Percentiles rank a stretch among this genome's conserved stretches.
These are phyloP conservation scores for Puccinia triticina DNA, from an alignment of 1,284 basidiomycete genomes.

Conservation along the genomic window DNA sequence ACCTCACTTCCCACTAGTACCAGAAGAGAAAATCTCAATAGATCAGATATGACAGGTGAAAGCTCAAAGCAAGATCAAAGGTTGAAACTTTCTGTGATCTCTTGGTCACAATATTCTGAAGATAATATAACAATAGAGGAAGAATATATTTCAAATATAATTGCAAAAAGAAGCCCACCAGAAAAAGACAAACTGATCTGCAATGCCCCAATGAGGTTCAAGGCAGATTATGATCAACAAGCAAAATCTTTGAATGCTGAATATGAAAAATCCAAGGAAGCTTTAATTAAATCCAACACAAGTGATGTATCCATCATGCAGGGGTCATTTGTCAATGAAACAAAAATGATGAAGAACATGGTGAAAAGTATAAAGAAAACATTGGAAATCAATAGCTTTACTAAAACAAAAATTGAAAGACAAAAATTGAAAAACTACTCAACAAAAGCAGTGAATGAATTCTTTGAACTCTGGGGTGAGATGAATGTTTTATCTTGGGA, in stretches of 20 bases:
- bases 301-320: not conserved
- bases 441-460: not conserved
- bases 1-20: not conserved
- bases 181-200: not conserved
- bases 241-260: not conserved
- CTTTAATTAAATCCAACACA: not conserved
- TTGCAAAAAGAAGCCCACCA: not conserved
- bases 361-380: not conserved
- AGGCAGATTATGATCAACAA: not conserved
- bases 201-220: not conserved
- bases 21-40: not conserved
- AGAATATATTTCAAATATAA: not conserved
- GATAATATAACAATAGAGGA: not conserved
- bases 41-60: not conserved
- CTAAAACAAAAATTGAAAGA: too few relatives aligned
- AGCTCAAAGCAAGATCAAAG: not conserved
- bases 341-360: not conserved
- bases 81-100: not conserved
- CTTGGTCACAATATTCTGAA: not conserved
- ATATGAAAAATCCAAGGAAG: constrained; percentile 4
- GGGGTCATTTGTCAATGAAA: not conserved
- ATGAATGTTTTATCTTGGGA: constrained; percentile 7
- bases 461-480: not conserved
- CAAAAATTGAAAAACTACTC: not conserved
- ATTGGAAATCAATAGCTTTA: not conserved